Evolutionary conservation across 2,329 filamentous ascomycete genomes (phyloP).

Genomic region (Pyricularia pennisetigena): DNA sequence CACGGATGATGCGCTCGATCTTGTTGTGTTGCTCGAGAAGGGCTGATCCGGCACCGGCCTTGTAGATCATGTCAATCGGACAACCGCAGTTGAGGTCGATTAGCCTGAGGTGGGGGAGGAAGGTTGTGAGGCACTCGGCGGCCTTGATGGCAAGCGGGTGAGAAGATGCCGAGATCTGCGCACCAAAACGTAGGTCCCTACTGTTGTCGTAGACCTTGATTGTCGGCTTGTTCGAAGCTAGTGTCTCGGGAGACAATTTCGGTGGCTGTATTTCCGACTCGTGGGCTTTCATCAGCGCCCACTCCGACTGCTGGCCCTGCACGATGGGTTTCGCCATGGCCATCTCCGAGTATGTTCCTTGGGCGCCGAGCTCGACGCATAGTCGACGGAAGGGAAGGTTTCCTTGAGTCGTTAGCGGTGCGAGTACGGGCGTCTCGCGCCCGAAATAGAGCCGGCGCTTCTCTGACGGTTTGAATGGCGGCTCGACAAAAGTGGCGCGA

Average conservation of each 20-base stretch:
- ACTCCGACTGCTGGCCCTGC: constrained; percentile 84
- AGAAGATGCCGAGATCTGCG: constrained; percentile 86
- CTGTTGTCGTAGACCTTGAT: constrained; percentile 73
- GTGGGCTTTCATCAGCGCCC: constrained; percentile 91
- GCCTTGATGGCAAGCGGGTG: constrained; percentile 86
- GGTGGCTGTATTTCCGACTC: constrained; percentile 71
- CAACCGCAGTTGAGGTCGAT: constrained; percentile 97
- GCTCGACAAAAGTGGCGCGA: constrained; percentile 72
- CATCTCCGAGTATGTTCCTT: constrained; percentile 98
- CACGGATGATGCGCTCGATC: constrained; percentile 86
- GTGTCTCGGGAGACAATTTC: constrained; percentile 41
- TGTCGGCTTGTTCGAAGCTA: constrained; percentile 31
- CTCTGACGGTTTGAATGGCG: constrained; percentile 82
- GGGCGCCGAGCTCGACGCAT: constrained; percentile 79
- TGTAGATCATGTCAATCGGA: constrained; percentile 89
- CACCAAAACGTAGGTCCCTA: constrained; percentile 80
- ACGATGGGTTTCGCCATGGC: constrained; percentile 84
- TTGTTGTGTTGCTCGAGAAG: constrained; percentile 83
- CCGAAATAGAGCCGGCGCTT: constrained; percentile 93
- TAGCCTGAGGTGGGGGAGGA: constrained; percentile 75
- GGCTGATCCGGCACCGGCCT: constrained; percentile 79
- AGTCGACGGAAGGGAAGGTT: constrained; percentile 91
- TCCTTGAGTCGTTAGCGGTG: constrained; percentile 90
- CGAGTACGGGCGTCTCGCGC: constrained; percentile 84
- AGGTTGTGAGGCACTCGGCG: constrained; percentile 67